Conservation (phyloP, 2,329 filamentous ascomycete species). For the Talaromyces sp. region DNA sequence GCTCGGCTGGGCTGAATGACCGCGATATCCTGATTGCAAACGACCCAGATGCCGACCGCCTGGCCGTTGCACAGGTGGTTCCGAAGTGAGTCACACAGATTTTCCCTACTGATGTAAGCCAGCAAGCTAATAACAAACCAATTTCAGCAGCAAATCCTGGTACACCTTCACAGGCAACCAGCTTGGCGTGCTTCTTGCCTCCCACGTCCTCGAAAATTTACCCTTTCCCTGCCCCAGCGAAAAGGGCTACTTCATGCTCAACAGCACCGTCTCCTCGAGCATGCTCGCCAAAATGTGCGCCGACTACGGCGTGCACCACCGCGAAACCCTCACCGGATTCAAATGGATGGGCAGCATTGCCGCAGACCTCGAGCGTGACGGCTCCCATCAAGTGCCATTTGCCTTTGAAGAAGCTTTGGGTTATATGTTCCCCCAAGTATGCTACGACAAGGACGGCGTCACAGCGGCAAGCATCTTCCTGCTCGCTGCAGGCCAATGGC, state of each 20-base stretch:
- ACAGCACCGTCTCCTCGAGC: constrained; percentile 59
- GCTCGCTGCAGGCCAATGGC: constrained; percentile 48
- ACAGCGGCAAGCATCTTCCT: constrained; percentile 56
- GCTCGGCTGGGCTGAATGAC: constrained; percentile 46
- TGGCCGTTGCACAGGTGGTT: constrained; percentile 56
- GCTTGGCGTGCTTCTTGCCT: constrained; percentile 55
- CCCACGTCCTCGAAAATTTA: constrained; percentile 47
- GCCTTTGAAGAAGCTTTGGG: constrained; percentile 62
- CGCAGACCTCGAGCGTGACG: constrained; percentile 39
- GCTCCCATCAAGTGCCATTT: constrained; percentile 49
- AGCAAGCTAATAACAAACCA: neutral
- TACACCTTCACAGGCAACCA: constrained; percentile 61
- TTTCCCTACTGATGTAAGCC: neutral
- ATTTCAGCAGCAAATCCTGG: constrained; percentile 42
- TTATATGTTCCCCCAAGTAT: constrained; percentile 59
- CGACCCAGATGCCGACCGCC: constrained; percentile 61
- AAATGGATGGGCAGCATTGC: constrained; percentile 63
- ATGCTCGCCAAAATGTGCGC: constrained; percentile 55
- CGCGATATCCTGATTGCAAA: constrained; percentile 54
- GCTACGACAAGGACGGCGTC: constrained; percentile 61
- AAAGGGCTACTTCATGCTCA: constrained; percentile 49
- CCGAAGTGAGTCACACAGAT: constrained; percentile 25
- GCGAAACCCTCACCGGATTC: constrained; percentile 60
- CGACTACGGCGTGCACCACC: constrained; percentile 51
- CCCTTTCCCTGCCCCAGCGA: constrained; percentile 23